Base-by-base conservation (phyloP, 108 stramenopile genomes). In the Discostella pseudostelligera region DNA sequence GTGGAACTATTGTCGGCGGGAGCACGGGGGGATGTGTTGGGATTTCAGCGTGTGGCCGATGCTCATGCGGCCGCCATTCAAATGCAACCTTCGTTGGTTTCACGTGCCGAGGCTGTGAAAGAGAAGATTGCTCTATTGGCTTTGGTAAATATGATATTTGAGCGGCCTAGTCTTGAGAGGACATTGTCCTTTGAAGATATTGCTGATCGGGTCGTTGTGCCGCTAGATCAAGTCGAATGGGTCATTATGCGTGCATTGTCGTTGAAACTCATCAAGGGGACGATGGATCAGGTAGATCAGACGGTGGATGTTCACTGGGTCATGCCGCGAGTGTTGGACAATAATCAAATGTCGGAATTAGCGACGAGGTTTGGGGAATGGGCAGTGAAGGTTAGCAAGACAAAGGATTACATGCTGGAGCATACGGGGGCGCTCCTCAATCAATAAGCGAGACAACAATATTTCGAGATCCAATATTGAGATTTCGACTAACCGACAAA, bases 91-190 rank as follows among this genome's bases (percentile, higher is more conserved):
- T 96, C 94, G 0, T 67, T 99, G 56, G 85, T 84, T 7, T 81
- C 82, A 37, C 80, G 92, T 36, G 83, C 84, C 11, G 74, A 80
- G 39, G 84, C 93, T 40, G 83, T 98, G 48, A 81, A 93, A 72
- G 95, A 98, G 84, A 99, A 99, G 80, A 92, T 97, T 37, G 89
- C 91, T 9, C 81, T 99, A 7, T 67, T 99, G 69, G 91, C 92
- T 14, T 76, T 99, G 62, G 90, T 99, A 64, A 74, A 97, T 40
- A 78, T 97, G 84, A 81, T 97, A 37, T 98, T 98, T 76, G 87
- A 92, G 70, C 74, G 90, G 59, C 90, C 93, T n/a, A 74, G 94
- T 14, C 67, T 78, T 50, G 95, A 98, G 65, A 85, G 99, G 59
- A 90, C 81, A 14, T 65, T 99, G 55, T 59, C 78, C 9, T 98